These are phyloP conservation scores for Cercophora newfieldiana DNA, from an alignment of 495 filamentous ascomycete genomes.

Conservation along the genomic window DNA sequence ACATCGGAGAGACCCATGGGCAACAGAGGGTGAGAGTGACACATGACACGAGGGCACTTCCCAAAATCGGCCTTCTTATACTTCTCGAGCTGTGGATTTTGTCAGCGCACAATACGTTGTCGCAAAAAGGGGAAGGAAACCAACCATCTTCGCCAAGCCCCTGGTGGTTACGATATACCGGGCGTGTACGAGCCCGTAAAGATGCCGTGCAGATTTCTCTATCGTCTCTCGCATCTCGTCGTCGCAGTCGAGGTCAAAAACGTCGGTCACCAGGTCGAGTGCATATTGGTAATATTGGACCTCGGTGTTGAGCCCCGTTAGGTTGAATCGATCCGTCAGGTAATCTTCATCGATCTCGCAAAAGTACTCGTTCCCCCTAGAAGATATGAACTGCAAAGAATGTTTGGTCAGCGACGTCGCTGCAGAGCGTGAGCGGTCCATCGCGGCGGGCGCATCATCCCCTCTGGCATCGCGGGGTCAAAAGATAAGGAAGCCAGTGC, in stretches of 20 bases:
- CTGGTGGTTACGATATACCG: conserved; percentile 96
- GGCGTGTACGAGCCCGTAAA: conserved; percentile 96
- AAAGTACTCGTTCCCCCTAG: conserved; percentile 97
- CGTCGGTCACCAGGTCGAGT: conserved; percentile 98
- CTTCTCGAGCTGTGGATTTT: conserved; percentile 76
- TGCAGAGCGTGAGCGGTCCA: not conserved
- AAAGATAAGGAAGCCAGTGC: conserved; percentile 12
- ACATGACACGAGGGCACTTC: conserved; percentile 95
- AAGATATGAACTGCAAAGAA: conserved; percentile 81
- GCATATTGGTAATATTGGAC: conserved; percentile 99
- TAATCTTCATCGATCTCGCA: conserved; percentile 99
- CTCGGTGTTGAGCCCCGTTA: conserved; percentile 95
- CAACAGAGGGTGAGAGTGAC: conserved; percentile 84
- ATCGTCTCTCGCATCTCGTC: conserved; percentile 98
- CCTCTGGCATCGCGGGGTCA: not conserved
- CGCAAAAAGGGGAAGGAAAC: not conserved
- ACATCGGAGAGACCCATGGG: conserved; percentile 91
- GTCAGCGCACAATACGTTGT: conserved; percentile 4
- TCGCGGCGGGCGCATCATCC: not conserved
- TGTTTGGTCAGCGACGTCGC: not conserved
- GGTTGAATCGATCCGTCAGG: conserved; percentile 95
- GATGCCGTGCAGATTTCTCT: conserved; percentile 92
- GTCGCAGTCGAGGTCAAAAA: conserved; percentile 98
- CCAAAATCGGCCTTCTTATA: conserved; percentile 98
- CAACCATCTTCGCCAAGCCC: conserved; percentile 94